These are phyloP conservation scores for Colletotrichum sublineola DNA, from an alignment of 2,329 filamentous ascomycete species.

Conservation along the genomic window DNA sequence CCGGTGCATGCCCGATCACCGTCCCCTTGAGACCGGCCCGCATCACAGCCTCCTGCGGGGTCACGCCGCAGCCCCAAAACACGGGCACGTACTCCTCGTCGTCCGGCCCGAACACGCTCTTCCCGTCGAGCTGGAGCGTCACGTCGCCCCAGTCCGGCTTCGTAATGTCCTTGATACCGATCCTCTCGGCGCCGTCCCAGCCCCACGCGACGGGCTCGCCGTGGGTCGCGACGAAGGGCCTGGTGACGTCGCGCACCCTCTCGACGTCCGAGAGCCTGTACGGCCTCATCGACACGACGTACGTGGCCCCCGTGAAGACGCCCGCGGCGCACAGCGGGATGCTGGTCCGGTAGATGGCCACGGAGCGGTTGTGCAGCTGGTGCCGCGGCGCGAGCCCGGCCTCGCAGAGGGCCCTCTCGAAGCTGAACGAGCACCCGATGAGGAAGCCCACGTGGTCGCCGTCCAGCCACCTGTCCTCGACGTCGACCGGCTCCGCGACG, in stretches of 20 bases:
- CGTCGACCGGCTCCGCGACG: constrained; percentile 51
- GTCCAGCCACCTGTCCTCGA: constrained; percentile 65
- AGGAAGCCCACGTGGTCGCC: constrained; percentile 71
- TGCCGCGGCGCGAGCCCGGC: constrained; percentile 68
- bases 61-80: constrained; percentile 76
- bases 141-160: constrained; percentile 70
- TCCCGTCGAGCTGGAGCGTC: constrained; percentile 56
- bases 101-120: constrained; percentile 46
- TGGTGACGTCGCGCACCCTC: constrained; percentile 66
- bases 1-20: constrained; percentile 73
- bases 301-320: constrained; percentile 66
- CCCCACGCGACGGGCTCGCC: constrained; percentile 76
- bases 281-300: constrained; percentile 74
- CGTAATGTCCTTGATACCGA: constrained; percentile 69
- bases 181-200: constrained; percentile 64
- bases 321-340: constrained; percentile 70
- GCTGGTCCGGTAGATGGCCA: constrained; percentile 73
- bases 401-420: constrained; percentile 67
- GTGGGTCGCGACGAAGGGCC: constrained; percentile 68
- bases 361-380: constrained; percentile 60
- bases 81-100: constrained; percentile 64
- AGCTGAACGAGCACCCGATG: constrained; percentile 74
- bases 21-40: constrained; percentile 65
- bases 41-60: constrained; percentile 75
- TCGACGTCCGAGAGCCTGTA: constrained; percentile 65